phyloP scores from a whole-genome alignment of 2,329 filamentous ascomycete genomes.

The Celoporthe dispersa region DNA sequence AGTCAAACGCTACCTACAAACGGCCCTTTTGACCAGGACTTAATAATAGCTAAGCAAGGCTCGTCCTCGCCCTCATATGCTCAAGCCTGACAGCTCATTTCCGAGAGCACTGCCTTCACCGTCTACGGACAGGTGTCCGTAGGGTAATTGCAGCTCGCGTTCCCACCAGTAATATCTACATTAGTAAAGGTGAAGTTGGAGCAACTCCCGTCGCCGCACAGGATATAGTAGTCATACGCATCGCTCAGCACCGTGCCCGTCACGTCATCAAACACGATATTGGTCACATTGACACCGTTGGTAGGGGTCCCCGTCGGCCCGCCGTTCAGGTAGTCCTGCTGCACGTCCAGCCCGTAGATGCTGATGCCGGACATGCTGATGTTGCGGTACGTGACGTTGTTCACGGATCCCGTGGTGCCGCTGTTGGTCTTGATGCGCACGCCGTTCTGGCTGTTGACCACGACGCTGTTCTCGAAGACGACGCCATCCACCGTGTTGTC shows the following conservation, averaged over 20 bases:
- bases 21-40: background rate
- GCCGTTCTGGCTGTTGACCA: constrained; percentile 58
- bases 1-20: background rate
- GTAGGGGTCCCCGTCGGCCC: constrained; percentile 50
- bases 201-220: constrained; percentile 56
- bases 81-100: background rate
- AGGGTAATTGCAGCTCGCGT: constrained; percentile 33
- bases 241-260: constrained; percentile 45
- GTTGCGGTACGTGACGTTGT: constrained; percentile 41
- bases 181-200: constrained; percentile 57
- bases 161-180: constrained; percentile 55
- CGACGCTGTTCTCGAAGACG: constrained; percentile 52
- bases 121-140: constrained; percentile 15
- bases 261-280: constrained; percentile 48
- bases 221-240: constrained; percentile 54
- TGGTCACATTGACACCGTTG: constrained; percentile 58
- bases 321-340: constrained; percentile 54
- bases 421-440: constrained; percentile 55
- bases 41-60: background rate
- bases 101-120: background rate
- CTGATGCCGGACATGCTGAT: constrained; percentile 34
- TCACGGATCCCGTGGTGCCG: constrained; percentile 49
- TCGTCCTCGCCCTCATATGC: background rate
- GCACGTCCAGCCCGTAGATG: constrained; percentile 44
- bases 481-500: constrained; percentile 59